A percentile compares a stretch with the other conserved stretches of the same genome.
Evolutionary conservation across 768 basidiomycete species (phyloP).

Genomic region (Lentinula sp.): DNA sequence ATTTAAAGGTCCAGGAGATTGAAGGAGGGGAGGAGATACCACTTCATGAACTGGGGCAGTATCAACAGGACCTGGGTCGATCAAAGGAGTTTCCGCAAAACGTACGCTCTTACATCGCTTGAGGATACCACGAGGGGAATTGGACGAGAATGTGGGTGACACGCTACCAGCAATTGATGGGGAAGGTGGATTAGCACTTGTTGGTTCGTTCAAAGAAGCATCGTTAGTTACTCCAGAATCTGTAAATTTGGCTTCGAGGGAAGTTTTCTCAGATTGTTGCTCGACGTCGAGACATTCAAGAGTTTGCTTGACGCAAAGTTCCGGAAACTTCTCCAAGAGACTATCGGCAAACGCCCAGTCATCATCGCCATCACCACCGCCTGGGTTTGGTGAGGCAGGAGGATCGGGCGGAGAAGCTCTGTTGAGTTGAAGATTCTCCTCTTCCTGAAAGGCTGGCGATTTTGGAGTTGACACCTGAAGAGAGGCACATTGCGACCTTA

Average conservation of each 20-base stretch:
- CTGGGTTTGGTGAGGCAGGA: conserved; percentile 9
- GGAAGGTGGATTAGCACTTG: conserved; percentile 2
- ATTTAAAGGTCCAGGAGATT: background rate
- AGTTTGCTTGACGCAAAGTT: background rate
- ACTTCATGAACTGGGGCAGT: background rate
- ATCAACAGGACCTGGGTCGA: background rate
- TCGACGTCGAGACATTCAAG: background rate
- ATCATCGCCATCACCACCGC: conserved; percentile 18
- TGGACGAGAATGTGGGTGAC: conserved; percentile 14
- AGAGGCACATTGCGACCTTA: conserved; percentile 31
- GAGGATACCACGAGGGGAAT: conserved; percentile 25
- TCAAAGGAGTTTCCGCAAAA: conserved; percentile 22
- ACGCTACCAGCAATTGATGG: conserved; percentile 14
- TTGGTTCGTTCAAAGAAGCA: background rate
- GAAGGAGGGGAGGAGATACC: background rate
- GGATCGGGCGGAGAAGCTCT: background rate
- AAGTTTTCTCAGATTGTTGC: background rate
- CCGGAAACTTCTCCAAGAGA: conserved; percentile 9
- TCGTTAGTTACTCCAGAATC: no score
- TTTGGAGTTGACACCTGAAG: conserved; percentile 10
- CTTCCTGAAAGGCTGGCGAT: conserved; percentile 3
- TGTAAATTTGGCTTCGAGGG: background rate
- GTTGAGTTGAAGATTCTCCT: background rate
- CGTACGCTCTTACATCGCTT: conserved; percentile 37
- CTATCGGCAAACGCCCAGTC: conserved; percentile 33